These are phyloP conservation scores for Aspergillus affinis DNA, from an alignment of 495 filamentous ascomycete species.

Conservation along the genomic window DNA sequence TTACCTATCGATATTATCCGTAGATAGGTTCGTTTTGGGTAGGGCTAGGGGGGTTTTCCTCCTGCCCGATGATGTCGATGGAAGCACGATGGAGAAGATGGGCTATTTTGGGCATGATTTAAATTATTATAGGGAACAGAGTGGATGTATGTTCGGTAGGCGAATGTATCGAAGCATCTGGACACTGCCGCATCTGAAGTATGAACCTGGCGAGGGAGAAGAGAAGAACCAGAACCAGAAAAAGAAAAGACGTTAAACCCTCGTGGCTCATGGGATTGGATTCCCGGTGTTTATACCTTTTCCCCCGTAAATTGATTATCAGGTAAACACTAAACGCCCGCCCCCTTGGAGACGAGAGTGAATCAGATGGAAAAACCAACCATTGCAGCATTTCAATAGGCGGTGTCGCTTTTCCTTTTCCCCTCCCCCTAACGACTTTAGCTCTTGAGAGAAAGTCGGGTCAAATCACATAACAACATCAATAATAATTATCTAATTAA, in stretches of 20 bases:
- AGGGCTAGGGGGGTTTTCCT: neutral
- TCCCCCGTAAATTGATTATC: too few species aligned
- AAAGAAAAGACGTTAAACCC: neutral
- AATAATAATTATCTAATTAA: constrained; percentile 27
- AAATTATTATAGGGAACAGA: neutral
- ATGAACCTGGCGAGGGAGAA: neutral
- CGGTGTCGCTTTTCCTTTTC: neutral
- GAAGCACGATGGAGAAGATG: neutral
- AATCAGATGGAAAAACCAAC: too few species aligned
- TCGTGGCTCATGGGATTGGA: neutral
- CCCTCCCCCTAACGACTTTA: neutral
- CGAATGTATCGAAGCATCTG: too few species aligned
- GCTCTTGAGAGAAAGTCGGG: constrained; percentile 5
- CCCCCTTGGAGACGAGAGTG: too few species aligned
- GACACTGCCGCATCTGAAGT: neutral
- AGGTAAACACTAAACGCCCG: too few species aligned
- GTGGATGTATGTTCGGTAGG: too few species aligned
- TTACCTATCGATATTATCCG: too few species aligned
- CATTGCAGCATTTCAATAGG: neutral
- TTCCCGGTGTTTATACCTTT: neutral
- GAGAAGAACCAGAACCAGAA: neutral
- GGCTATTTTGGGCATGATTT: neutral
- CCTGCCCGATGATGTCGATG: neutral
- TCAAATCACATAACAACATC: constrained; percentile 2
- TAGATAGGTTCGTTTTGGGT: too few species aligned